phyloP scores from a whole-genome alignment of 78 protist genomes.

The Dictyostelium intermedium region DNA sequence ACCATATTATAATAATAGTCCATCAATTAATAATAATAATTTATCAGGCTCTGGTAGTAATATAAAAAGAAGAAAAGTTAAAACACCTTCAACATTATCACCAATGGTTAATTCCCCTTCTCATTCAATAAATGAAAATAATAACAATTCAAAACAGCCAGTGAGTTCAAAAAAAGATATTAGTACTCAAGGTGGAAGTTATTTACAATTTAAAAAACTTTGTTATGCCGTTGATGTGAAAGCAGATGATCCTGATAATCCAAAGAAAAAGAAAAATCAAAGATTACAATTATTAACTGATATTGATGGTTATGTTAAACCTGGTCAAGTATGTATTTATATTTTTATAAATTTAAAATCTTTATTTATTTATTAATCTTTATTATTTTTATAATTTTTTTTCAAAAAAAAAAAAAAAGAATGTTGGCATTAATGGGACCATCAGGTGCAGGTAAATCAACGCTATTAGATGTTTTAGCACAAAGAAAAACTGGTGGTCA shows the following conservation, averaged over 20 bases:
- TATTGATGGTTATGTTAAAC: slow-evolving; percentile 36
- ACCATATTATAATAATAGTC: too few species aligned
- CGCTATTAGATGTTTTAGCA: slow-evolving; percentile 65
- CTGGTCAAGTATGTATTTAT: slow-evolving; percentile 29
- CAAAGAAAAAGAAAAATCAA: neutral
- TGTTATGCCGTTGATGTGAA: slow-evolving; percentile 32
- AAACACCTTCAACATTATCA: neutral
- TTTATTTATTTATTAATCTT: neutral
- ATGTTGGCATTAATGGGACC: slow-evolving; percentile 81
- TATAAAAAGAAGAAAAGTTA: neutral
- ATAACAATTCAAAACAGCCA: neutral
- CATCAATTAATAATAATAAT: too few species aligned
- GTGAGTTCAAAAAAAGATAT: neutral
- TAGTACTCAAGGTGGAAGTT: slow-evolving; percentile 9
- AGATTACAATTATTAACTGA: slow-evolving; percentile 30
- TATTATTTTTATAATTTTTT: neutral
- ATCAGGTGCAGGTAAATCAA: slow-evolving; percentile 75
- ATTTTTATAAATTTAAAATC: neutral
- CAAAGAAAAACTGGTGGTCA: slow-evolving; percentile 70
- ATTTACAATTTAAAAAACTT: slow-evolving; percentile 20
- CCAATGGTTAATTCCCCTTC: neutral
- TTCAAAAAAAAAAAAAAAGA: neutral
- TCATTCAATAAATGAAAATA: neutral
- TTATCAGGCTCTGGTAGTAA: neutral
- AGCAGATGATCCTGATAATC: slow-evolving; percentile 13